Evolutionary conservation across 2,329 filamentous ascomycete genomes (phyloP).

Genomic region (Neofusicoccum sp.): DNA sequence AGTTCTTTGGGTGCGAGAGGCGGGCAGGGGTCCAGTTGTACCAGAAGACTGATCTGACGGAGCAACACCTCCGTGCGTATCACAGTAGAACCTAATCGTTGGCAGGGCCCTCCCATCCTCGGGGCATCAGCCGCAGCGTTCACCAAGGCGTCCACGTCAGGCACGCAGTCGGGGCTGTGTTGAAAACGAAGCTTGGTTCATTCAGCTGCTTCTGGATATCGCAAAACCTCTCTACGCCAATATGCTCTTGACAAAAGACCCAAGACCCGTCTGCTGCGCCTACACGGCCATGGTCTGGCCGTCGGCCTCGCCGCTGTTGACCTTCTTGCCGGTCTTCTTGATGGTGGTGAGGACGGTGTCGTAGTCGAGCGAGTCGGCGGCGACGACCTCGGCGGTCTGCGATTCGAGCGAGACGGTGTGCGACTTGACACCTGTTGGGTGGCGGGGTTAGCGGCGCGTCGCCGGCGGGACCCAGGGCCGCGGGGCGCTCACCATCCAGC

Average conservation of each 20-base stretch:
- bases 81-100: neutral
- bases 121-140: neutral
- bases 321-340: constrained; percentile 91
- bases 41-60: too few relatives aligned
- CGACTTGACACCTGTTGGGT: constrained; percentile 70
- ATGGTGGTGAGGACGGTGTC: constrained; percentile 82
- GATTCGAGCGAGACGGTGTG: constrained; percentile 85
- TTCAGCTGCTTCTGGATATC: constrained; percentile 12
- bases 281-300: constrained; percentile 41
- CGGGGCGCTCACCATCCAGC: constrained; percentile 68
- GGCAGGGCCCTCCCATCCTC: neutral
- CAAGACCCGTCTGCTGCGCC: neutral
- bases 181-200: neutral
- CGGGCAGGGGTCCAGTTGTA: too few relatives aligned
- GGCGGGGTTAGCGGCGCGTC: neutral
- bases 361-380: constrained; percentile 68
- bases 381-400: constrained; percentile 76
- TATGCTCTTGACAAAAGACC: neutral
- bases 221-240: constrained; percentile 5
- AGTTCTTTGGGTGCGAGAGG: neutral
- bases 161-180: neutral
- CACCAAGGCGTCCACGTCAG: neutral
- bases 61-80: neutral
- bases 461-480: neutral
- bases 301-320: constrained; percentile 73